Conservation (phyloP, 2,329 filamentous ascomycete species). For the Cordyceps cicadae region DNA sequence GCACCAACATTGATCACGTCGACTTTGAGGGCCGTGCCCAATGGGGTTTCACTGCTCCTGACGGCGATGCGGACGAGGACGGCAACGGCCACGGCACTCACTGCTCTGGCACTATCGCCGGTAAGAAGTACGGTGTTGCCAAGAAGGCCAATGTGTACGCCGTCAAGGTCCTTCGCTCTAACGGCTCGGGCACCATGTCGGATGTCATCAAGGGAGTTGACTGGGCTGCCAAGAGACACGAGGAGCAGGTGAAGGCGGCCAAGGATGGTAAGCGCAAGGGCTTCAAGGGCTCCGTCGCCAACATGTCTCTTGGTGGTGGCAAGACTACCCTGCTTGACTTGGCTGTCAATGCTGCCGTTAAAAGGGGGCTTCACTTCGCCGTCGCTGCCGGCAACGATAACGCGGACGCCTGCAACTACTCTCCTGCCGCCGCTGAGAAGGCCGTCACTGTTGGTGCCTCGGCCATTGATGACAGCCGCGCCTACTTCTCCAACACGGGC, state of each 20-base stretch:
- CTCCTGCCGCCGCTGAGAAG: conserved; percentile 82
- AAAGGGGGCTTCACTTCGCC: conserved; percentile 90
- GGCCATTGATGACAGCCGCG: conserved; percentile 86
- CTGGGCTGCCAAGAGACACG: conserved; percentile 76
- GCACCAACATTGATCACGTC: conserved; percentile 86
- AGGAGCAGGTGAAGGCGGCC: conserved; percentile 64
- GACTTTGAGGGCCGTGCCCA: conserved; percentile 93
- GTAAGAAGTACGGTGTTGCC: conserved; percentile 98
- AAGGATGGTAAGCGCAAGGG: conserved; percentile 88
- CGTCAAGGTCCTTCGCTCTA: conserved; percentile 96
- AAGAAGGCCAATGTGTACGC: conserved; percentile 97
- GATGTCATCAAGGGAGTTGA: conserved; percentile 98
- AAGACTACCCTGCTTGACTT: conserved; percentile 88
- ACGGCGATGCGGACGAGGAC: conserved; percentile 75
- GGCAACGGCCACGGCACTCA: conserved; percentile 98
- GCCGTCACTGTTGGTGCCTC: conserved; percentile 95
- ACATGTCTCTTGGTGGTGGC: conserved; percentile 98
- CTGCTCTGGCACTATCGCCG: conserved; percentile 95
- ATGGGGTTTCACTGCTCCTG: conserved; percentile 95
- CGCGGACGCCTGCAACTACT: conserved; percentile 98
- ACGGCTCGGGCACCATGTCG: conserved; percentile 96
- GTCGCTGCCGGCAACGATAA: conserved; percentile 99
- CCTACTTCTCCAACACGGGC: conserved; percentile 99
- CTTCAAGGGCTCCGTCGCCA: conserved; percentile 98
- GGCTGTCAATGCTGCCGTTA: conserved; percentile 88